Evolutionary conservation across 108 stramenopile genomes (phyloP).

Genomic region (Discostella stelligeroides): DNA sequence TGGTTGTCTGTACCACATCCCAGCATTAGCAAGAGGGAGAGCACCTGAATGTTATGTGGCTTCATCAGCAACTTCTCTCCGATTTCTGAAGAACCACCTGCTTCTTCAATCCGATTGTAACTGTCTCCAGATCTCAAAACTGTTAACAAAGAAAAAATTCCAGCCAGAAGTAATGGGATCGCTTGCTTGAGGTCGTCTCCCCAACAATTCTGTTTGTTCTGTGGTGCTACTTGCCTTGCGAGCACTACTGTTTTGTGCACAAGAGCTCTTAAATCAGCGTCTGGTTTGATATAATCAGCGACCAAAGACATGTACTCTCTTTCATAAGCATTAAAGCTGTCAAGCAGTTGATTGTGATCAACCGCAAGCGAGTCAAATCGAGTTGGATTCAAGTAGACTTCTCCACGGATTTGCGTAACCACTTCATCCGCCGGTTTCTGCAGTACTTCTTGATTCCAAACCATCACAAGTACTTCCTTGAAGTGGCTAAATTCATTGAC

Average conservation of each 20-base stretch:
- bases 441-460: constrained; percentile 64
- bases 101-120: constrained; percentile 58
- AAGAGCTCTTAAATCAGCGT: constrained; percentile 54
- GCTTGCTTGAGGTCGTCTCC: constrained; percentile 22
- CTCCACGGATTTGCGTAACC: constrained; percentile 43
- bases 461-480: constrained; percentile 68
- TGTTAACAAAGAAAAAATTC: constrained; percentile 63
- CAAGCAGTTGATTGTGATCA: constrained; percentile 31
- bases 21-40: constrained; percentile 57
- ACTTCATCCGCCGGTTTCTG: too few species aligned
- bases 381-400: constrained; percentile 8
- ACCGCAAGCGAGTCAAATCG: too few species aligned
- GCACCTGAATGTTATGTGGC: too few species aligned
- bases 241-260: constrained; percentile 41
- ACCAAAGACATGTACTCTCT: constrained; percentile 51
- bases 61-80: too few species aligned
- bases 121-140: constrained; percentile 64
- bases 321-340: constrained; percentile 53
- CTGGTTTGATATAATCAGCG: constrained; percentile 54
- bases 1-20: constrained; percentile 38
- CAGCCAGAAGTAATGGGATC: constrained; percentile 51
- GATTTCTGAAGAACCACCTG: constrained; percentile 37
- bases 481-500: constrained; percentile 62
- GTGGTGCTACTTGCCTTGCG: constrained; percentile 47
- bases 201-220: constrained; percentile 36